A percentile compares a stretch with the other conserved stretches of the same genome.
phyloP scores from a whole-genome alignment of 257 asterid genomes.

The Cruciata laevipes region DNA sequence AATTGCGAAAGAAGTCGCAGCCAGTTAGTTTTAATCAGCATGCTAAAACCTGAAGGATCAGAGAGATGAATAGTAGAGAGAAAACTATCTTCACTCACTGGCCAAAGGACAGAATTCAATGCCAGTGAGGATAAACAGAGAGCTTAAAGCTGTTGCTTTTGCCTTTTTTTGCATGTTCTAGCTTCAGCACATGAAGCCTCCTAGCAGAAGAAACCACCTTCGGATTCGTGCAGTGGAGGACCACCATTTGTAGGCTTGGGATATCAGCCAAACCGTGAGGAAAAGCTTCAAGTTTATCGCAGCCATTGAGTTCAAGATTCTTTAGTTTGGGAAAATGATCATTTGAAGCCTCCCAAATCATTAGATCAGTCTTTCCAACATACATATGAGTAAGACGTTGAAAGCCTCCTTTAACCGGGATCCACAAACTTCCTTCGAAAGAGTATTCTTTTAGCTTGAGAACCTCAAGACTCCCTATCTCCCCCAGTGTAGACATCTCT shows the following conservation, averaged over 20 bases:
- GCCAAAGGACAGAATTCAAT: no score
- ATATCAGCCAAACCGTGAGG: conserved; percentile 9
- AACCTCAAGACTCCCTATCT: no score
- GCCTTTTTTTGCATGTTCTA: not conserved
- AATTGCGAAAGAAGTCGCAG: not conserved
- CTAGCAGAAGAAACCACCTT: conserved; percentile 20
- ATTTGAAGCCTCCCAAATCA: no score
- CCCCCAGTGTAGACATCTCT: no score
- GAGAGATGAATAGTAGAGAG: not conserved
- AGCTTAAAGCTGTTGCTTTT: conserved; percentile 10
- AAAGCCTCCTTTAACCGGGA: no score
- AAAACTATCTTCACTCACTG: no score
- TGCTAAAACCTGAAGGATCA: not conserved
- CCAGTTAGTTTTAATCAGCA: not conserved
- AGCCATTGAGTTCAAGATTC: conserved; percentile 3
- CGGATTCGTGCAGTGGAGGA: not conserved
- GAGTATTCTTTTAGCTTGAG: no score
- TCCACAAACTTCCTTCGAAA: no score
- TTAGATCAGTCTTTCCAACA: no score
- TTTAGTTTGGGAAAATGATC: no score
- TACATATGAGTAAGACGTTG: no score
- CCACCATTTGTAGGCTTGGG: not conserved
- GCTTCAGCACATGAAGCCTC: conserved; percentile 6
- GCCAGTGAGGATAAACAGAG: conserved; percentile 14
- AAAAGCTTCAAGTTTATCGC: conserved; percentile 14